A percentile compares a stretch with the other conserved stretches of the same genome.
Evolutionary conservation across 2,329 filamentous ascomycete species (phyloP).

Genomic region (Phaeosphaeria sp.): DNA sequence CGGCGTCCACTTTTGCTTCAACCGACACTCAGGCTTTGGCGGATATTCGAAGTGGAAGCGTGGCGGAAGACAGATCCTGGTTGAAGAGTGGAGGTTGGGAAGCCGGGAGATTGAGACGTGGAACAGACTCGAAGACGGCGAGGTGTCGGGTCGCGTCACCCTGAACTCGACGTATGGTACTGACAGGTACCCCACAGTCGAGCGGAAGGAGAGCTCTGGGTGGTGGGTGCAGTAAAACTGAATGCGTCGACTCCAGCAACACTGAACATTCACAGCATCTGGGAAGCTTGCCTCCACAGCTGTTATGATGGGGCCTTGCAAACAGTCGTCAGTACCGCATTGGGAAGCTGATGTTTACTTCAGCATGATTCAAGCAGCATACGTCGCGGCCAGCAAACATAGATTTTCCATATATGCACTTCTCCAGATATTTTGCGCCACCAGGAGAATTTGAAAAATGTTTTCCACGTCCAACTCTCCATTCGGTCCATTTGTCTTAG

Average conservation of each 20-base stretch:
- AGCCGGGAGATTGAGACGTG: constrained; percentile 62
- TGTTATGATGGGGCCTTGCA: too few relatives aligned
- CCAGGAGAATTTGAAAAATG: not conserved
- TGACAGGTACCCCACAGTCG: constrained; percentile 58
- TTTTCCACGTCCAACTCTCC: not conserved
- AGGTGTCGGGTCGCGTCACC: constrained; percentile 58
- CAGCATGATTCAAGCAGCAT: not conserved
- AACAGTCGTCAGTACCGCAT: too few relatives aligned
- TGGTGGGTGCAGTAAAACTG: constrained; percentile 6
- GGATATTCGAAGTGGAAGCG: constrained; percentile 71
- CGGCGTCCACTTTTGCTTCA: constrained; percentile 62
- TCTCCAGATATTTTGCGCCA: not conserved
- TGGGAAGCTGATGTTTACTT: not conserved
- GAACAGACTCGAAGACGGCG: constrained; percentile 66
- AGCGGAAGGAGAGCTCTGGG: constrained; percentile 6
- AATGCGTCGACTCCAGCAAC: not conserved
- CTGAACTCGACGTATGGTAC: constrained; percentile 67
- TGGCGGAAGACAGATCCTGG: constrained; percentile 63
- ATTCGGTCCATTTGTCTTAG: not conserved
- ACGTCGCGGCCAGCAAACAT: not conserved
- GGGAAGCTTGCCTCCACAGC: too few relatives aligned
- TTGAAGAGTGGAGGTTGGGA: constrained; percentile 54
- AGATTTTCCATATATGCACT: not conserved
- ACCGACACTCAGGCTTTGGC: constrained; percentile 73
- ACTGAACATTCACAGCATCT: not conserved